Conservation (phyloP, 106 monocot genomes). For the Posidonia australis region DNA sequence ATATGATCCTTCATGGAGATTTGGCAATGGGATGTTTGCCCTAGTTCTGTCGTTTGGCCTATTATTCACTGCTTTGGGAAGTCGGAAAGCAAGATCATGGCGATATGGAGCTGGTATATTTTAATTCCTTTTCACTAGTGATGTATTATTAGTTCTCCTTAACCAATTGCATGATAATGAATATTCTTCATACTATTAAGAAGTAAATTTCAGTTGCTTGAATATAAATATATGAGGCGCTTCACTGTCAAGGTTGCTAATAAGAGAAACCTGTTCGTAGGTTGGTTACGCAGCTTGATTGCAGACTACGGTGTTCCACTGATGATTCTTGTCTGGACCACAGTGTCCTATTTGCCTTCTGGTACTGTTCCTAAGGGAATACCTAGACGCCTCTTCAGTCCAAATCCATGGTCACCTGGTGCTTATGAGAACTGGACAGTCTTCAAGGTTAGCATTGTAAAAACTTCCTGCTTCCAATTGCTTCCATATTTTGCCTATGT, state of each 20-base stretch:
- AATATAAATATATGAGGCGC: too few species aligned
- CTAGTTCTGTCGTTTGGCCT: conserved; percentile 78
- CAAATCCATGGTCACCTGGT: conserved; percentile 71
- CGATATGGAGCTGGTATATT: conserved; percentile 58
- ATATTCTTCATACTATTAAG: too few species aligned
- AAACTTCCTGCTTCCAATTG: too few species aligned
- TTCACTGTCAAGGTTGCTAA: neutral
- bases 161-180: too few species aligned
- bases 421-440: conserved; percentile 77
- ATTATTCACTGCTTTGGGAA: conserved; percentile 55
- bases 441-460: too few species aligned
- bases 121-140: too few species aligned
- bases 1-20: conserved; percentile 57
- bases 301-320: conserved; percentile 80
- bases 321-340: conserved; percentile 81
- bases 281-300: conserved; percentile 56
- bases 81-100: conserved; percentile 82
- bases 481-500: too few species aligned
- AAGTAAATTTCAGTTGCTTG: too few species aligned
- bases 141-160: too few species aligned
- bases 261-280: conserved; percentile 14
- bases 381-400: conserved; percentile 73
- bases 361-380: conserved; percentile 50
- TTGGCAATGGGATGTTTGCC: conserved; percentile 85
- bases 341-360: conserved; percentile 51